Conservation (phyloP, 345 rosid genomes). For the Camelina laxa region DNA sequence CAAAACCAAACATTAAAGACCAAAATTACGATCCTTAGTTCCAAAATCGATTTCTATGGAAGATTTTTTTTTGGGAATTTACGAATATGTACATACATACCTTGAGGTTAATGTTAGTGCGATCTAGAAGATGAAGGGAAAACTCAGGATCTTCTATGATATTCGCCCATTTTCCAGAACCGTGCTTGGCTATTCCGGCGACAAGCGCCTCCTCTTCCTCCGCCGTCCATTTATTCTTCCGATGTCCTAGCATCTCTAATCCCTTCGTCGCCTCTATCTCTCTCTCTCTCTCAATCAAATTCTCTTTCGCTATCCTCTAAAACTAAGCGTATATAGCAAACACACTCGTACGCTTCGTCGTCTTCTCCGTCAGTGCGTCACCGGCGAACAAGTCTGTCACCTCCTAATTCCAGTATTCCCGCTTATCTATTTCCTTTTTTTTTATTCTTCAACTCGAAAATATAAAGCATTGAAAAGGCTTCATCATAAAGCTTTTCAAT, state of each 20-base stretch:
- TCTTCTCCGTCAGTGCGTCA: not conserved
- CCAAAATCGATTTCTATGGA: not conserved
- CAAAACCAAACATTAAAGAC: not conserved
- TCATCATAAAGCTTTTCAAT: not conserved
- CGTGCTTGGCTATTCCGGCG: conserved; percentile 74
- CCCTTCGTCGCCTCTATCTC: not conserved
- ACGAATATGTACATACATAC: conserved; percentile 41
- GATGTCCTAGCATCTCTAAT: conserved; percentile 52
- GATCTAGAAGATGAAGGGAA: conserved; percentile 54
- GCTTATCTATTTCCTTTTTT: not conserved
- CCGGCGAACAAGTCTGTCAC: not conserved
- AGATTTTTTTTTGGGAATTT: not conserved
- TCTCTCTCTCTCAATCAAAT: not conserved
- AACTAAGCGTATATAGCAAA: not conserved
- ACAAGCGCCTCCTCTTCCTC: conserved; percentile 81
- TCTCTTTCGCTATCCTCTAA: not conserved
- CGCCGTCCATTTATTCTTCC: conserved; percentile 73
- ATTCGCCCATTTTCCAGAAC: conserved; percentile 75
- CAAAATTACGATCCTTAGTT: not conserved
- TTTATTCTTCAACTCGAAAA: not conserved
- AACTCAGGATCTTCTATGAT: conserved; percentile 75
- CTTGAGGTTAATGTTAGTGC: conserved; percentile 87
- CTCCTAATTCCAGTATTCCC: conserved; percentile 5
- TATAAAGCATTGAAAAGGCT: not conserved
- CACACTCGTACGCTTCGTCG: not conserved